Base-by-base conservation (phyloP, 1,139 yeast genomes). In the Geotrichum carabidarum region DNA sequence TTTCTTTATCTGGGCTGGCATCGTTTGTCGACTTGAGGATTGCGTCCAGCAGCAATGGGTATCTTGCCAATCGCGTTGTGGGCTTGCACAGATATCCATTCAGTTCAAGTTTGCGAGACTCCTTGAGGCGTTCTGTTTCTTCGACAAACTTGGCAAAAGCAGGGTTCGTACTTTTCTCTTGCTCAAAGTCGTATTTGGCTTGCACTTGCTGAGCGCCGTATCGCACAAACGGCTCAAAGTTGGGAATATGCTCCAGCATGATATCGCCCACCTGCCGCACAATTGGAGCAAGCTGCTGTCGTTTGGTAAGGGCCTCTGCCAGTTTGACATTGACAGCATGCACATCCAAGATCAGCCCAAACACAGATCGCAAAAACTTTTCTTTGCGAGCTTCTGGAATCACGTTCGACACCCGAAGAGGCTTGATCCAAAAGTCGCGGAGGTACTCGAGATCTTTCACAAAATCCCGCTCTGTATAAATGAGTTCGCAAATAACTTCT, bases 171-270 rank as follows among this genome's bases (percentile, higher is more conserved):
- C 89, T 85, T 69, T 90, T 89, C 67, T 93, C 99, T 53, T 96
- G 79, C 72, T 93, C 99, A 71, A 90, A 90, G 70, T 93, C 96
- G 71, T 89, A 90, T 69, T 90, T 89, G 11, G 97, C 99, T 72
- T 89, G 90, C 54, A 93, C 90, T 68, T 94, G 94, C 57, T 93
- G 90, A n/a, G 97, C 97, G 56, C 96, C 95, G 68, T 93, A 93
- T 49, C 85, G 79, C 51, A 93, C 85, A 70, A 91, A 93, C 1
- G 98, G 96, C 59, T 90, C 96, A 71, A 93, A 91, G 60, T 81
- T 80, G 9, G 93, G 89, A 36, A 90, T 89, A 67, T 78, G 84
- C 62, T 90, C 94, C 57, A 91, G 72, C 60, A 93, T 83, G 1
- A 93, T 80, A 69, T 94, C 99, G 49, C 95, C 97, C 65, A 93